Evolutionary conservation across 176 grass and related monocot genomes (phyloP).

Genomic region (Eragrostis nindensis): DNA sequence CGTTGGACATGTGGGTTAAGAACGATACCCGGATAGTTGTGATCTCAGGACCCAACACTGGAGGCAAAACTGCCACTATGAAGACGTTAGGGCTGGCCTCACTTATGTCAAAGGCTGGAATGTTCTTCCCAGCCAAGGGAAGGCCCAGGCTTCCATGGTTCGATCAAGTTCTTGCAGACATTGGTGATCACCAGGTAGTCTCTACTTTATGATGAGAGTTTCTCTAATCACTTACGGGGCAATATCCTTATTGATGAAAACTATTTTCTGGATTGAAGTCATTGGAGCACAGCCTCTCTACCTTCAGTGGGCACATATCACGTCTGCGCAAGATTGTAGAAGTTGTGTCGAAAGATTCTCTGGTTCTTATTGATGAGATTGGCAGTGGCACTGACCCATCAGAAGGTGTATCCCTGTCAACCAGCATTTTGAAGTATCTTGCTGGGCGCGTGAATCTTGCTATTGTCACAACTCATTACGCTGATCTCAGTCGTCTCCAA

Average conservation of each 20-base stretch:
- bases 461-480: constrained; percentile 81
- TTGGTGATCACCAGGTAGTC: constrained; percentile 84
- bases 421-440: constrained; percentile 73
- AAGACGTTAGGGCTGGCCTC: constrained; percentile 79
- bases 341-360: constrained; percentile 59
- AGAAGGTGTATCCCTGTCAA: constrained; percentile 84
- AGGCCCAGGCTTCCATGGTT: constrained; percentile 77
- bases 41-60: constrained; percentile 88
- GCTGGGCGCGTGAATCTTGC: constrained; percentile 49
- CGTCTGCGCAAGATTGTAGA: constrained; percentile 71
- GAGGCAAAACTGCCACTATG: constrained; percentile 87
- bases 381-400: constrained; percentile 79
- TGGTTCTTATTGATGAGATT: constrained; percentile 82
- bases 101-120: constrained; percentile 75
- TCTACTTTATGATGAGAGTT: constrained; percentile 62
- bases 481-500: constrained; percentile 64
- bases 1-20: constrained; percentile 59
- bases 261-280: constrained; percentile 82
- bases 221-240: constrained; percentile 38
- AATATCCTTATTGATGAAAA: constrained; percentile 62
- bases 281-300: constrained; percentile 78
- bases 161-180: constrained; percentile 72
- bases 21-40: constrained; percentile 60
- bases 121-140: constrained; percentile 74
- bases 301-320: constrained; percentile 82